Percentiles rank a stretch among this genome's conserved stretches.
Evolutionary conservation across 2,329 filamentous ascomycete genomes (phyloP).

Genomic region (Apiospora saccharicola): DNA sequence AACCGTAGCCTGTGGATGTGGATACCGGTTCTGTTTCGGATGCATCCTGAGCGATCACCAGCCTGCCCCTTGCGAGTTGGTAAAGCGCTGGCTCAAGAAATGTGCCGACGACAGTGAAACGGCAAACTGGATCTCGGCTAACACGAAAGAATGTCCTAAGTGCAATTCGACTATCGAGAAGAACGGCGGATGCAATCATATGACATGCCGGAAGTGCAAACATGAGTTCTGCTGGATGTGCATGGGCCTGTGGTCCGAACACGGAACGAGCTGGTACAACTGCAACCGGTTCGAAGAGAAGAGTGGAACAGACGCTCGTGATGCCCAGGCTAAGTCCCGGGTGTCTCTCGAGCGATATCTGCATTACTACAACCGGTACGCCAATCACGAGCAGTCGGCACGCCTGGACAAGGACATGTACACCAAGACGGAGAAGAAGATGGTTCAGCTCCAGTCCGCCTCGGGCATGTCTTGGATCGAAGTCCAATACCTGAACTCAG

Average conservation of each 20-base stretch:
- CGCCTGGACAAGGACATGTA: constrained; percentile 97
- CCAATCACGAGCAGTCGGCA: constrained; percentile 97
- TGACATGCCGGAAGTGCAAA: constrained; percentile 48
- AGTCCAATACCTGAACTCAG: constrained; percentile 93
- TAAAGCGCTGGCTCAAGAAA: constrained; percentile 97
- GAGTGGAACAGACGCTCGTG: constrained; percentile 87
- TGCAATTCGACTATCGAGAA: constrained; percentile 98
- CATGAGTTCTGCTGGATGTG: constrained; percentile 93
- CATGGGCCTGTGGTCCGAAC: constrained; percentile 98
- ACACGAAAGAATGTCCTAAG: constrained; percentile 97
- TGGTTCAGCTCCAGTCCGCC: constrained; percentile 92
- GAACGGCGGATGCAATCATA: constrained; percentile 65
- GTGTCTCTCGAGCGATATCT: constrained; percentile 94
- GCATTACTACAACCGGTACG: constrained; percentile 98
- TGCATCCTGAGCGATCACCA: constrained; percentile 91
- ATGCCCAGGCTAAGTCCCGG: constrained; percentile 89
- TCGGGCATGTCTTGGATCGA: constrained; percentile 99
- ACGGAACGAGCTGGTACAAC: constrained; percentile 99
- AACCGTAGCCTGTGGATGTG: constrained; percentile 85
- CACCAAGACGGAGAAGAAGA: constrained; percentile 97
- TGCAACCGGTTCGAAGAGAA: constrained; percentile 98
- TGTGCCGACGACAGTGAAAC: constrained; percentile 98
- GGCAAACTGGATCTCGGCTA: constrained; percentile 98
- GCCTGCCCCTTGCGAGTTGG: constrained; percentile 87
- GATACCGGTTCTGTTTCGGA: constrained; percentile 92